These are phyloP conservation scores for Persicaria maculosa DNA, from an alignment of 148 eudicot species.

Conservation along the genomic window DNA sequence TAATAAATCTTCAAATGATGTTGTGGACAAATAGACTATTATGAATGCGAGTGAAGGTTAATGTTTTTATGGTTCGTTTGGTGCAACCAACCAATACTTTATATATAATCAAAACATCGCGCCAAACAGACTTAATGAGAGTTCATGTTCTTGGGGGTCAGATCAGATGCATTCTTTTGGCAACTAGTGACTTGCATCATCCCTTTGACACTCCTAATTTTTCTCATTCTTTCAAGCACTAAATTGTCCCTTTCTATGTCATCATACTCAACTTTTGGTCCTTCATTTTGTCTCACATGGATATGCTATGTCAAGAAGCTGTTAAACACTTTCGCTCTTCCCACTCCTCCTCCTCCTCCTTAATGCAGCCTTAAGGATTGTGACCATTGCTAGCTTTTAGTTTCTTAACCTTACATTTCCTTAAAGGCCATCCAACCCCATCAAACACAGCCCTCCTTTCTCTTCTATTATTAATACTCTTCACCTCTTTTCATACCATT, in stretches of 20 bases:
- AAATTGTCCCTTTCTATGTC: background rate
- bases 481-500: background rate
- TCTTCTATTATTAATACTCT: background rate
- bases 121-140: background rate
- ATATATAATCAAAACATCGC: too few species aligned
- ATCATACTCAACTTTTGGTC: conserved; percentile 5
- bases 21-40: too few species aligned
- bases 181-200: conserved; percentile 5
- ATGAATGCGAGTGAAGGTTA: too few species aligned
- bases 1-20: too few species aligned
- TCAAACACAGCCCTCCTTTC: background rate
- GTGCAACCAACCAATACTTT: too few species aligned
- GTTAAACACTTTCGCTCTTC: background rate
- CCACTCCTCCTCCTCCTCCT: background rate
- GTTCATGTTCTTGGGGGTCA: background rate
- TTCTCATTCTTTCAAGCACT: conserved; percentile 1
- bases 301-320: background rate
- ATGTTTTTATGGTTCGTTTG: too few species aligned
- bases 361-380: background rate
- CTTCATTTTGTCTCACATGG: background rate
- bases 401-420: background rate
- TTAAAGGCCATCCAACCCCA: conserved; percentile 6
- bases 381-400: background rate
- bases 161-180: conserved; percentile 7
- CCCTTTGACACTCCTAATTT: conserved; percentile 10